Evolutionary conservation across 73 alveolate species (phyloP).

Genomic region (Tetrahymena thermophila): DNA sequence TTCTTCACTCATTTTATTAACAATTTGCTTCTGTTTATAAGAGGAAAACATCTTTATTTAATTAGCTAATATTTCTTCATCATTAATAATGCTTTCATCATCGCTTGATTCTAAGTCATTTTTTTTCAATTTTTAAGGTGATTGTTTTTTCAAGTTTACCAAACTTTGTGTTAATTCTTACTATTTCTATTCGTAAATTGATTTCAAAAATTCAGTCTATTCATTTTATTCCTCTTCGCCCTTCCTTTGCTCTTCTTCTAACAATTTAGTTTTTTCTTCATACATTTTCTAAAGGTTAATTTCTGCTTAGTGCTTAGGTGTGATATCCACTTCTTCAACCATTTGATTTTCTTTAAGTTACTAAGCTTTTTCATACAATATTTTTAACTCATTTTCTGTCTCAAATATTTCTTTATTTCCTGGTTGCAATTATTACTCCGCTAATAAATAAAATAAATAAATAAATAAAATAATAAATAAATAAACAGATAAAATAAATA

Average conservation of each 20-base stretch:
- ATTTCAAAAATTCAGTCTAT: not conserved
- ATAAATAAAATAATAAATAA: not conserved
- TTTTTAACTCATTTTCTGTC: not conserved
- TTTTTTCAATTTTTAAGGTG: not conserved
- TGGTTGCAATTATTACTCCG: not conserved
- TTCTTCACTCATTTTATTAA: not conserved
- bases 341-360: not conserved
- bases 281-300: not conserved
- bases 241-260: not conserved
- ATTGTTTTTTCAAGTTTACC: not conserved
- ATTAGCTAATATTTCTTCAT: not conserved
- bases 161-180: not conserved
- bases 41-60: not conserved
- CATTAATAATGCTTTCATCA: not conserved
- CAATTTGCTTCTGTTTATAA: not conserved
- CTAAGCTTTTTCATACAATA: not conserved
- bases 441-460: not conserved
- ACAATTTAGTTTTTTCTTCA: not conserved
- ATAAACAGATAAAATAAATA: no score
- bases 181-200: not conserved
- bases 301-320: not conserved
- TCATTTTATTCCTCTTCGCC: not conserved
- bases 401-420: not conserved
- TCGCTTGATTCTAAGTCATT: not conserved
- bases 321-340: not conserved